Evolutionary conservation across 2,329 filamentous ascomycete genomes (phyloP).

Genomic region (Colletotrichum chrysophilum): DNA sequence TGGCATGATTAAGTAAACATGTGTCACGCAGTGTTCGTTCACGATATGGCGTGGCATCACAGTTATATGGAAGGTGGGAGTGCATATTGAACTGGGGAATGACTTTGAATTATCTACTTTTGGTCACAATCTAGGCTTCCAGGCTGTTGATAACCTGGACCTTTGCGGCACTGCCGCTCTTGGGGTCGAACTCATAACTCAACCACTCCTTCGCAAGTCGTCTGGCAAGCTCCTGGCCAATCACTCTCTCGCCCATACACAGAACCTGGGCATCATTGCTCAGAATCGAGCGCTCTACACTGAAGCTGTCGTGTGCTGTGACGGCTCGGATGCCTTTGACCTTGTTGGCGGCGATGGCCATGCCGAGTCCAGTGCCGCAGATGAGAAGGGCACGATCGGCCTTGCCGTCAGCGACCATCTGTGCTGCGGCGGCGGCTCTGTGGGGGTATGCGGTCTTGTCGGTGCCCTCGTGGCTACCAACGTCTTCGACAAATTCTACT

Average conservation of each 20-base stretch:
- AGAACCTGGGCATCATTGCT: constrained; percentile 89
- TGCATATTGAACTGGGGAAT: neutral
- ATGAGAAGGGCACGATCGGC: constrained; percentile 82
- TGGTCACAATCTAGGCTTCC: constrained; percentile 29
- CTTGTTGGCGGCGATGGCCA: constrained; percentile 90
- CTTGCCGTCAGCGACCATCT: constrained; percentile 64
- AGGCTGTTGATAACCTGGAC: constrained; percentile 47
- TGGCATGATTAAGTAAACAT: neutral
- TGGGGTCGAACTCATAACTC: constrained; percentile 78
- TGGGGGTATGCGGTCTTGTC: constrained; percentile 87
- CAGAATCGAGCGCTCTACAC: constrained; percentile 78
- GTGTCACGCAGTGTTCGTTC: neutral
- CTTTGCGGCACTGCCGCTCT: constrained; percentile 49
- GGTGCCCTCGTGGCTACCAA: constrained; percentile 68
- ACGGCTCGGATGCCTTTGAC: constrained; percentile 85
- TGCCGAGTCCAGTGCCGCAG: constrained; percentile 86
- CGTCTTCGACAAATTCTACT: constrained; percentile 73
- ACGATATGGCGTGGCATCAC: neutral
- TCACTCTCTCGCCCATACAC: constrained; percentile 84
- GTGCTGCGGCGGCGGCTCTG: constrained; percentile 75
- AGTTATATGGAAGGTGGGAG: rapidly evolving
- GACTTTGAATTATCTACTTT: neutral
- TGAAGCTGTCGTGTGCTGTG: constrained; percentile 86
- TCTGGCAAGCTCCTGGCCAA: constrained; percentile 81
- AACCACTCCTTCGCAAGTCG: constrained; percentile 83